Evolutionary conservation across 2,329 filamentous ascomycete species (phyloP).

Genomic region (Fusarium mundagurra): DNA sequence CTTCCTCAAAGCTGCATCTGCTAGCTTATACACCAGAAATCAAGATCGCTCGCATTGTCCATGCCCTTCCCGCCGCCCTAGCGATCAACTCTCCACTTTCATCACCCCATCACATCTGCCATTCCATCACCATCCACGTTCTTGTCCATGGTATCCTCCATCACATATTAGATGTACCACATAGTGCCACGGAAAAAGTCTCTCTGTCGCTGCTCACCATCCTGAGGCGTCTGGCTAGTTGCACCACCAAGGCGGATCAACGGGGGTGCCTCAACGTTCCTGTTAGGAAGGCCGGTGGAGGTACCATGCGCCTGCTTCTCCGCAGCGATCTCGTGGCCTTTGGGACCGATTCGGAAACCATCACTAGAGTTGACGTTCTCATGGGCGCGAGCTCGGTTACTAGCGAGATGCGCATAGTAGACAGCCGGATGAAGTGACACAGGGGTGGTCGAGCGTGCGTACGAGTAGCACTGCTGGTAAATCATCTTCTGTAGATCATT

Average conservation of each 20-base stretch:
- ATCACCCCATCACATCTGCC: background rate
- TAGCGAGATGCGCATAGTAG: slow-evolving; percentile 94
- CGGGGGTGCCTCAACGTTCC: slow-evolving; percentile 42
- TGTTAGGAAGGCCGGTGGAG: slow-evolving; percentile 33
- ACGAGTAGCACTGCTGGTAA: slow-evolving; percentile 95
- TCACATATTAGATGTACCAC: slow-evolving; percentile 54
- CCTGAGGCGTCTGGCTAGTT: slow-evolving; percentile 25
- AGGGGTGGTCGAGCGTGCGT: slow-evolving; percentile 89
- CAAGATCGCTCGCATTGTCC: slow-evolving; percentile 30
- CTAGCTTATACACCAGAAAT: background rate
- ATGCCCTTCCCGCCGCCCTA: slow-evolving; percentile 30
- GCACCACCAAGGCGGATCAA: slow-evolving; percentile 47
- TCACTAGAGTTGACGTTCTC: slow-evolving; percentile 62
- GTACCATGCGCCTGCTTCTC: slow-evolving; percentile 54
- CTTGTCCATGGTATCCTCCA: background rate
- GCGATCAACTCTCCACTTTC: slow-evolving; percentile 18
- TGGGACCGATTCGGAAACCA: slow-evolving; percentile 55
- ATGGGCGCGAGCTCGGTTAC: slow-evolving; percentile 81
- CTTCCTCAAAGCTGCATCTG: background rate
- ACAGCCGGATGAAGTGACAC: slow-evolving; percentile 90
- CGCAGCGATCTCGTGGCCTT: slow-evolving; percentile 53
- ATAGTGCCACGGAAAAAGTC: slow-evolving; percentile 53
- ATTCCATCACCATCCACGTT: background rate
- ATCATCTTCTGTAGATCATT: slow-evolving; percentile 86
- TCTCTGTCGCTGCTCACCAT: slow-evolving; percentile 47